A percentile compares a stretch with the other conserved stretches of the same genome.
Evolutionary conservation across 108 stramenopile species (phyloP).

Genomic region (Nitzschia sp.): DNA sequence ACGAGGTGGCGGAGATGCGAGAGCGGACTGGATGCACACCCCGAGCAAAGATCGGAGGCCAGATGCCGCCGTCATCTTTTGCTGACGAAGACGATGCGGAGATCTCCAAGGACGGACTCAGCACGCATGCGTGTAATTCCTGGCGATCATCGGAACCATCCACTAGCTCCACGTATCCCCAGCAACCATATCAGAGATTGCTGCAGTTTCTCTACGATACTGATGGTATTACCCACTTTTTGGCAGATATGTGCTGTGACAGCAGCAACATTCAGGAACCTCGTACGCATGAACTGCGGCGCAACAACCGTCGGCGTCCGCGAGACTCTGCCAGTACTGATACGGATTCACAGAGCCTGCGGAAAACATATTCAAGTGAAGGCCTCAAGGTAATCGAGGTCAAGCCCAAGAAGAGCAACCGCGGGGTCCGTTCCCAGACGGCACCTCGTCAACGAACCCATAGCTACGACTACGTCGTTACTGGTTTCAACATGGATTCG

Average conservation of each 20-base stretch:
- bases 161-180: background rate
- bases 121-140: constrained; percentile 11
- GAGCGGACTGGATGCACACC: constrained; percentile 26
- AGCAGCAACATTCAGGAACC: constrained; percentile 14
- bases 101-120: constrained; percentile 21
- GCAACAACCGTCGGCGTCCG: constrained; percentile 1
- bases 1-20: constrained; percentile 57
- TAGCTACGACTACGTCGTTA: background rate
- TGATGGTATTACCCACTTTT: constrained; percentile 12
- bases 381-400: constrained; percentile 18
- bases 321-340: background rate
- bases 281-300: background rate
- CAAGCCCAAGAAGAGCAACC: constrained; percentile 1
- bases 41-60: background rate
- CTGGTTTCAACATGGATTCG: constrained; percentile 13
- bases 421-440: constrained; percentile 25
- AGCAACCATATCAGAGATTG: constrained; percentile 7
- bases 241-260: constrained; percentile 37
- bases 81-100: constrained; percentile 30
- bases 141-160: constrained; percentile 7
- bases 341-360: constrained; percentile 4
- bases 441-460: constrained; percentile 35
- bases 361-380: constrained; percentile 13
- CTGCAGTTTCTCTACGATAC: constrained; percentile 14
- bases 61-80: constrained; percentile 2